phyloP scores from a whole-genome alignment of 768 basidiomycete species.

The Leccinum imitatum region DNA sequence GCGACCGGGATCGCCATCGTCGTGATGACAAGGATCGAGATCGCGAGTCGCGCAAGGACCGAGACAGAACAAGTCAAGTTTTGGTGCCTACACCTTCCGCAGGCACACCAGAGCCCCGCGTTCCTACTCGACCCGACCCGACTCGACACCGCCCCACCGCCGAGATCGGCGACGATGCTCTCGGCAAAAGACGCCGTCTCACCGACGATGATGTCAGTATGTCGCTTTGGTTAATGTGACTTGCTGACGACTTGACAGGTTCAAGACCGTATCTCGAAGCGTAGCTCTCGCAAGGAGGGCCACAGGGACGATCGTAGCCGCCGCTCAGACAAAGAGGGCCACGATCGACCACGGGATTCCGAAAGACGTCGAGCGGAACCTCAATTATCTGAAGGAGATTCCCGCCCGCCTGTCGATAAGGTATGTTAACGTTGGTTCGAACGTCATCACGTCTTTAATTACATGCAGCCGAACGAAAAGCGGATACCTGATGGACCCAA shows the following conservation, averaged over 20 bases:
- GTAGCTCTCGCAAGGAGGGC: conserved; percentile 74
- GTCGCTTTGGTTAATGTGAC: background rate
- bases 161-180: conserved; percentile 55
- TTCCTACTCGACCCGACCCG: conserved; percentile 60
- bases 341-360: conserved; percentile 66
- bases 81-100: conserved; percentile 32
- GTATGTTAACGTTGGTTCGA: conserved; percentile 37
- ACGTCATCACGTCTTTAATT: conserved; percentile 5
- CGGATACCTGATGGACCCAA: conserved; percentile 56
- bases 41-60: conserved; percentile 60
- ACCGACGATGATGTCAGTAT: conserved; percentile 71
- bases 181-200: conserved; percentile 70
- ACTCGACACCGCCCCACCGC: conserved; percentile 51
- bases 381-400: conserved; percentile 52
- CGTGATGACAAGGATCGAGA: conserved; percentile 66
- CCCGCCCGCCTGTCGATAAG: conserved; percentile 57
- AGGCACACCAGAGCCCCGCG: conserved; percentile 49
- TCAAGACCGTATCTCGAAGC: conserved; percentile 69
- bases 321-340: conserved; percentile 66
- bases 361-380: conserved; percentile 67
- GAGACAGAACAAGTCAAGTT: conserved; percentile 43
- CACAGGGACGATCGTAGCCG: conserved; percentile 75
- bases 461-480: conserved; percentile 49
- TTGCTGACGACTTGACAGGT: conserved; percentile 41
- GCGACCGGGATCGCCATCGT: conserved; percentile 49